Base-by-base conservation (phyloP, 441 rosid species). In the Pelargonium myrrhifolium region DNA sequence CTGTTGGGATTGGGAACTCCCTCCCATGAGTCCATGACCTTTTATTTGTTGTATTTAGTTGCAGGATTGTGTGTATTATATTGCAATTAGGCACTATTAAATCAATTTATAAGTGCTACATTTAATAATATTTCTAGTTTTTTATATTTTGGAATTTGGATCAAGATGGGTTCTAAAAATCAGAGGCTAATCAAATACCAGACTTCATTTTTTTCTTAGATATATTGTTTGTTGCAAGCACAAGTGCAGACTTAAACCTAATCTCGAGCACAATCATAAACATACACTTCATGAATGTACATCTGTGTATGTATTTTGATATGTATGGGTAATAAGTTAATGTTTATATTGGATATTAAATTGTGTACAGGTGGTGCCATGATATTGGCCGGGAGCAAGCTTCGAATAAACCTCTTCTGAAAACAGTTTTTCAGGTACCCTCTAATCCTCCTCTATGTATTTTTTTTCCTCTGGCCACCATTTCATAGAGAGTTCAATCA, bases 381-480 rank as follows among this genome's bases (percentile, higher is more conserved):
- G 97, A 93, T 72, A 87, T 93, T 47, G 99, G 99, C 65, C 81
- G 99, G 64, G 97, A 91, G 75, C 93, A 89, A 61, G 99, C 97
- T 74, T 87, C 99, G 59, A 93, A 93, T 76, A 90, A 84, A 79
- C 97, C 99, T 28, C 92, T 93, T 74, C 58, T 93, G 21, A 91
- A 89, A 75, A 91, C 95, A 24, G 95, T 91, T 76, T 91, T 93
- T 74, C 93, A 89, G 95, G 97, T 91, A 69, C 61, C 45, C 35
- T 59, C 35, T 39, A 11, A 60, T 24, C 15, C 24, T 65, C 39
- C 1, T 35, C 3, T 2, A 35, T 35, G 39, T 35, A 35, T 6
- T 35, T 51, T 65, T n/a, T 66, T 40, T 68, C 9, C 31, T 35
- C 62, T 14, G 64, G 59, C 9, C 61, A 9, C 62, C 67, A 43